Evolutionary conservation across 2,329 filamentous ascomycete species (phyloP), one percentile per base, ranked within the genome.

Genomic region (Coleophoma eucalyptorum): DNA sequence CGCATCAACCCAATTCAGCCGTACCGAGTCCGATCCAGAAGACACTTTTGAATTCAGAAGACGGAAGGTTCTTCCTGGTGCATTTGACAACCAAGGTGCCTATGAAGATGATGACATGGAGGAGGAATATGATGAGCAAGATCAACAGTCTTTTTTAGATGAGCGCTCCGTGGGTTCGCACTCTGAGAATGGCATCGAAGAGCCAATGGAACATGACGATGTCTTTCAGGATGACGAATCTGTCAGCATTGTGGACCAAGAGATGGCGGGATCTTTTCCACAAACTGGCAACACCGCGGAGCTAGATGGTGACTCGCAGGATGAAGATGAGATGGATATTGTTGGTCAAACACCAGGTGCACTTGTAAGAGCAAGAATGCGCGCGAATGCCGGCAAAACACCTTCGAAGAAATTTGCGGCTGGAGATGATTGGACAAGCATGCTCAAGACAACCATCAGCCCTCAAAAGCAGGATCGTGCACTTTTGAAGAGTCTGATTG

Each of bases 381-480:
- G 81, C 65, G 81, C 81, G 62, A 85, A 84, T 68, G 77, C 77
- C 55, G 78, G 78, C 18, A 75, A 71, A 53, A 80, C 79, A 26
- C 83, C 83, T 20, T 66, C 78, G 20, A 81, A 77, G 48, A 80
- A 84, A 56, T 80, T 87, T 52, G 75, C 80, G 34, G 57, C 61
- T 35, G 89, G 86, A 49, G 89, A 92, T 53, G 88, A 96, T 66
- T 99, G 94, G 94, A 87, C 91, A 59, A 88, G 94, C 60, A 92
- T 97, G 73, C 78, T 99, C 56, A 89, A 91, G 67, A 91, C 91
- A 59, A 97, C 94, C 5, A 90, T 97, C 60, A 96, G 90, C 63
- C 93, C 94, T 5, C 85, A 89, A 65, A 97, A 97, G 74, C 87
- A 94, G 63, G 89, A 97, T 72, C 89, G 93, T 52, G 86, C 86